A percentile compares a stretch with the other conserved stretches of the same genome.
These are phyloP conservation scores for Datisca glomerata DNA, from an alignment of 306 rosid genomes.

Conservation along the genomic window DNA sequence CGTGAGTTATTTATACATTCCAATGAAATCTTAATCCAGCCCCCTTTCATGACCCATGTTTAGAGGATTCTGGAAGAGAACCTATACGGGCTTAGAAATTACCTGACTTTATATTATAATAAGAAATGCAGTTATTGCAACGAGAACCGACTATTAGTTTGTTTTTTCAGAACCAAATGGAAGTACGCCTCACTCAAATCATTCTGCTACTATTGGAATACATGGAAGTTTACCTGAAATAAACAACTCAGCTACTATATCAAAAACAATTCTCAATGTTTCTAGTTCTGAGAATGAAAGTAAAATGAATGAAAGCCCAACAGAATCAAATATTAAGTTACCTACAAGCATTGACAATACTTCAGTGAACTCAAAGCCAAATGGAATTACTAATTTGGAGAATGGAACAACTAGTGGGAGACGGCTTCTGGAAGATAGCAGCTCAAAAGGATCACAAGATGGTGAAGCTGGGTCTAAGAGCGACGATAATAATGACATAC, in stretches of 20 bases:
- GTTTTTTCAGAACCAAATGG: slow-evolving; percentile 41
- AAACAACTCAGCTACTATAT: slow-evolving; percentile 15
- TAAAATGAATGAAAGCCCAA: slow-evolving; percentile 20
- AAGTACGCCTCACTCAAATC: slow-evolving; percentile 22
- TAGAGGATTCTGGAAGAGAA: slow-evolving; percentile 10
- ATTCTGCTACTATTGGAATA: slow-evolving; percentile 23
- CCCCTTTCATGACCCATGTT: slow-evolving; percentile 6
- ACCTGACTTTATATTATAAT: slow-evolving; percentile 10
- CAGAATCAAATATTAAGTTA: slow-evolving; percentile 38
- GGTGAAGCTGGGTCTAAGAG: slow-evolving; percentile 40
- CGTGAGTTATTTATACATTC: slow-evolving; percentile 49
- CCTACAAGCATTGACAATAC: slow-evolving; percentile 31
- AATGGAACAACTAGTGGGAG: slow-evolving; percentile 49
- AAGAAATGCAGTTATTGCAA: slow-evolving; percentile 4
- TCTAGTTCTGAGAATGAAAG: slow-evolving; percentile 15
- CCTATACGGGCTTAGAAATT: slow-evolving; percentile 4
- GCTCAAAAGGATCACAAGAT: slow-evolving; percentile 36
- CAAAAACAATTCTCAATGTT: slow-evolving; percentile 6
- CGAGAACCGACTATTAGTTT: slow-evolving; percentile 4
- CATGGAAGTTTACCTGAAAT: slow-evolving; percentile 19
- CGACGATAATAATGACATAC: slow-evolving; percentile 28
- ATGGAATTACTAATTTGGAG: slow-evolving; percentile 23
- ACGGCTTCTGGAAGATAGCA: slow-evolving; percentile 64
- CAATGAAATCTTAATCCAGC: too few species aligned
- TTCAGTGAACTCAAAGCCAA: slow-evolving; percentile 28